These are phyloP conservation scores for Cephalotrichum gorgonifer DNA, from an alignment of 2,329 filamentous ascomycete genomes.

Conservation along the genomic window DNA sequence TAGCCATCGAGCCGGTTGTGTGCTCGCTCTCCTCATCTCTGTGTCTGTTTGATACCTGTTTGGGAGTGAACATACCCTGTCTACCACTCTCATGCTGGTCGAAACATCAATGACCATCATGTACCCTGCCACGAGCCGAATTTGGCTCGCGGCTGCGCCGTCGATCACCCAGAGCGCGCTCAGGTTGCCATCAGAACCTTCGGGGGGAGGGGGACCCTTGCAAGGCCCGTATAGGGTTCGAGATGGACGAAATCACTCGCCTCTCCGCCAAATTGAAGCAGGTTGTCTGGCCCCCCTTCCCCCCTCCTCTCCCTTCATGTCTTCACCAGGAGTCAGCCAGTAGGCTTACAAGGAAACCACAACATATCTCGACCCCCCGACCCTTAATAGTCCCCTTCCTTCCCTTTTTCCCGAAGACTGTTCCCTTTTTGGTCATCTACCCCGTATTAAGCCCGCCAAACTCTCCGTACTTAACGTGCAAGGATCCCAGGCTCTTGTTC, in stretches of 20 bases:
- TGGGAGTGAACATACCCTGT: constrained; percentile 20
- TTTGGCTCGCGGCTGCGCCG: constrained; percentile 6
- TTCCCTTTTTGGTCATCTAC: not conserved
- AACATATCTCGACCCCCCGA: constrained; percentile 4
- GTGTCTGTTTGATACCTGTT: constrained; percentile 17
- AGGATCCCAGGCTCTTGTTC: not conserved
- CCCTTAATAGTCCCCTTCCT: too few relatives aligned
- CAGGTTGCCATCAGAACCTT: not conserved
- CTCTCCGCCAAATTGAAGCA: constrained; percentile 4
- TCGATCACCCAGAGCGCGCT: constrained; percentile 1
- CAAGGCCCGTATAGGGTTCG: not conserved
- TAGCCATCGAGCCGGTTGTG: not conserved
- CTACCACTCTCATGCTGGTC: constrained; percentile 26
- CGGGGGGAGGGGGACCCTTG: not conserved
- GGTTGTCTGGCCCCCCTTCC: constrained; percentile 4
- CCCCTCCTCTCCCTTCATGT: not conserved
- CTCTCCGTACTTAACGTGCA: not conserved
- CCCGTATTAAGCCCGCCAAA: not conserved
- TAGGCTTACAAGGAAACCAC: constrained; percentile 3
- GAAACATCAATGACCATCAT: constrained; percentile 21
- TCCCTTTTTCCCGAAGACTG: constrained; percentile 3
- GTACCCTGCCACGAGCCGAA: constrained; percentile 12
- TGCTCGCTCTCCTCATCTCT: not conserved
- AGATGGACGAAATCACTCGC: not conserved
- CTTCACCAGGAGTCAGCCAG: not conserved